phyloP scores from a whole-genome alignment of 495 filamentous ascomycete species.

The Massariosphaeria phaeospora region DNA sequence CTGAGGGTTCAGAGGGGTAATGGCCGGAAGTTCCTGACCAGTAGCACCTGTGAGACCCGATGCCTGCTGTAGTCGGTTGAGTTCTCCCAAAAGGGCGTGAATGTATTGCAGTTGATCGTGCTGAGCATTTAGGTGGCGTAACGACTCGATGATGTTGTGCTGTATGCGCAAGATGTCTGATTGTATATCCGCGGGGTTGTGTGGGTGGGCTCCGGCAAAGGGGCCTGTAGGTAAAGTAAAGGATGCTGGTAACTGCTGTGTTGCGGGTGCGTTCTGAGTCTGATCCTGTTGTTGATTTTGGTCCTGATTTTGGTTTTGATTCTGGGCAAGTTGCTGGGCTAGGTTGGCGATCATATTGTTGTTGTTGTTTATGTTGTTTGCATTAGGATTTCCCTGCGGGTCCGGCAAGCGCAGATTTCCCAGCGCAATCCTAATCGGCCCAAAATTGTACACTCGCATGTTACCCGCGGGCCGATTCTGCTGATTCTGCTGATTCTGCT shows the following conservation, averaged over 20 bases:
- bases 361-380: conserved; percentile 13
- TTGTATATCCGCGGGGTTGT: conserved; percentile 27
- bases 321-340: conserved; percentile 20
- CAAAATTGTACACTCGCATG: conserved; percentile 55
- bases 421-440: conserved; percentile 52
- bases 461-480: conserved; percentile 36
- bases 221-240: background rate
- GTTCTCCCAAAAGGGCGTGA: conserved; percentile 24
- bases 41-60: conserved; percentile 13
- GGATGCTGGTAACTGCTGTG: background rate
- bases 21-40: conserved; percentile 18
- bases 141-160: conserved; percentile 32
- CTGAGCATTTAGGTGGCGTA: conserved; percentile 27
- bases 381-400: conserved; percentile 26
- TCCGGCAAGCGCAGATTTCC: conserved; percentile 44
- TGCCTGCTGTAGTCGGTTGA: conserved; percentile 27
- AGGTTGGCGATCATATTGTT: conserved; percentile 28
- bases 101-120: conserved; percentile 29
- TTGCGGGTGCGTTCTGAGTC: background rate
- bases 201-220: background rate
- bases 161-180: conserved; percentile 30
- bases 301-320: background rate
- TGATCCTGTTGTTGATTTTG: conserved; percentile 9
- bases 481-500: conserved; percentile 12
- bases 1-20: conserved; percentile 24